Conservation (phyloP, 768 basidiomycete genomes). For the Lepiota brunneoincarnata region DNA sequence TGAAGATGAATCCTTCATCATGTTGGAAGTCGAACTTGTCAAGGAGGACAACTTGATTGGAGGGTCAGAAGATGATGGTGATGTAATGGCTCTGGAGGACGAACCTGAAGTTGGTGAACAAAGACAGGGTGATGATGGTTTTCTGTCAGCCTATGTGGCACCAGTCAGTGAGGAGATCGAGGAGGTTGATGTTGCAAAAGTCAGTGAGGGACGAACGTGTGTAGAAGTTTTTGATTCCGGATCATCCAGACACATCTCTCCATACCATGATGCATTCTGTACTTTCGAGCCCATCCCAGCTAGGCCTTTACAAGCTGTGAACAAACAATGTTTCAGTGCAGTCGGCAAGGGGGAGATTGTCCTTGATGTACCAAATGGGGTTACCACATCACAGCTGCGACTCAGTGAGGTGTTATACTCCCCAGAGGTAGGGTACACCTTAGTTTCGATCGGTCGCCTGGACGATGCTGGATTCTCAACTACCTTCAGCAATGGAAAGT, state of each 20-base stretch:
- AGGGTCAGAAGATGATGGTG: too few relatives aligned
- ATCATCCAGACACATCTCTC: conserved; percentile 26
- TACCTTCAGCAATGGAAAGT: conserved; percentile 10
- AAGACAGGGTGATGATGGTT: too few relatives aligned
- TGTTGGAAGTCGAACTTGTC: too few relatives aligned
- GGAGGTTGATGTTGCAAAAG: background rate
- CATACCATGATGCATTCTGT: conserved; percentile 22
- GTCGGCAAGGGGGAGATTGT: conserved; percentile 26
- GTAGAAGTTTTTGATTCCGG: conserved; percentile 29
- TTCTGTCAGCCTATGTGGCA: too few relatives aligned
- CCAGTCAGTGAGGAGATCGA: too few relatives aligned
- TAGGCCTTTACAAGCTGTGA: conserved; percentile 26
- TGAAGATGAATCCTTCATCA: background rate
- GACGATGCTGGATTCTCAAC: background rate
- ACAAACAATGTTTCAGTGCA: conserved; percentile 29
- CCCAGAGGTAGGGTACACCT: conserved; percentile 34
- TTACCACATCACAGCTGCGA: conserved; percentile 10
- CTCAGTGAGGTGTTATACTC: conserved; percentile 27
- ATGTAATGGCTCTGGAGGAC: too few relatives aligned
- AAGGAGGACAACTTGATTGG: too few relatives aligned
- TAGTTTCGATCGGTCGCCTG: conserved; percentile 13
- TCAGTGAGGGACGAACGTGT: background rate
- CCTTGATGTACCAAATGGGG: conserved; percentile 31
- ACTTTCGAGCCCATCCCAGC: conserved; percentile 18
- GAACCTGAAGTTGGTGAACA: too few relatives aligned